Conservation (phyloP, 805 yeast genomes). For the Myxozyma kluyveri region DNA sequence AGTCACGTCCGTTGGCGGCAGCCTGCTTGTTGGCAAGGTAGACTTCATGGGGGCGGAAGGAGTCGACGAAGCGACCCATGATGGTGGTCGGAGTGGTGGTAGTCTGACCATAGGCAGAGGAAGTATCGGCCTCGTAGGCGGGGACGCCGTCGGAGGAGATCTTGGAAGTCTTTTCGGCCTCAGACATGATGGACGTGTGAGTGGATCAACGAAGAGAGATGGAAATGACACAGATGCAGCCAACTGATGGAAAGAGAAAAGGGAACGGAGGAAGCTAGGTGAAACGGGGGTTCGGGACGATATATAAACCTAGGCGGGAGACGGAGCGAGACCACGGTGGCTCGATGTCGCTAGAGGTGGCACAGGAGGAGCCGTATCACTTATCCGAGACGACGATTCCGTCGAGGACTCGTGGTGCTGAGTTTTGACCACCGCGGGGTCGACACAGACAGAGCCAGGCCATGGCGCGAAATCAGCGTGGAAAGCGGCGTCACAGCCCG, state of each 20-base stretch:
- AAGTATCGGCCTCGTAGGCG: conserved; percentile 9
- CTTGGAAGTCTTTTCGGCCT: conserved; percentile 1
- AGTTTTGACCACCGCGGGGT: no score
- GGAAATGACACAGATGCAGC: no score
- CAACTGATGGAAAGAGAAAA: neutral
- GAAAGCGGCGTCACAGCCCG: no score
- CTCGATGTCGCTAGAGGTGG: no score
- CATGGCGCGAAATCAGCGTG: no score
- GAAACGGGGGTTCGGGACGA: neutral
- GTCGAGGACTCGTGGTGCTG: no score
- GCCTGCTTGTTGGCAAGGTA: conserved; percentile 16
- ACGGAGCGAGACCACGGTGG: no score
- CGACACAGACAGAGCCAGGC: no score
- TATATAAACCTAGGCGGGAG: no score
- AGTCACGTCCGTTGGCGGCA: conserved; percentile 7
- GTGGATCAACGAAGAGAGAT: neutral
- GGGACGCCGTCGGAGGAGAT: conserved; percentile 10
- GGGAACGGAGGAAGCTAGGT: neutral
- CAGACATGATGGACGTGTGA: conserved; percentile 3
- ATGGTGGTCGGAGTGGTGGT: conserved; percentile 10
- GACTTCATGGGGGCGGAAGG: conserved; percentile 28
- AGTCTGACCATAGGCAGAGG: conserved; percentile 11
- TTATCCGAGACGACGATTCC: no score
- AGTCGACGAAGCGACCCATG: conserved; percentile 23
- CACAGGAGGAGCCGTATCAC: no score